Base-by-base conservation (phyloP, 805 yeast species). In the Starmerella vaccinii region DNA sequence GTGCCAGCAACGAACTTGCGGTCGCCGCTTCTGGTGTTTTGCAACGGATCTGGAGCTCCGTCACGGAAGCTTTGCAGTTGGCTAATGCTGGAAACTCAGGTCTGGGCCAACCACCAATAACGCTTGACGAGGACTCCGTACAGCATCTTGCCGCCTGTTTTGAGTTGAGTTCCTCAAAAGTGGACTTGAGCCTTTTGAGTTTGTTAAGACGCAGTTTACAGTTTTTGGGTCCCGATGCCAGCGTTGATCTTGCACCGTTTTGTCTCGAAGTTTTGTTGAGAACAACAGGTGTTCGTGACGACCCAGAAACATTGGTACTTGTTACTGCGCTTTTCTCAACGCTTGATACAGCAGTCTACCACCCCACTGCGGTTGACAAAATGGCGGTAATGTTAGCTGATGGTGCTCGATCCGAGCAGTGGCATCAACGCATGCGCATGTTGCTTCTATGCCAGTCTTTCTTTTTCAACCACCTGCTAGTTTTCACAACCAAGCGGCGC, bases 381-480 rank as follows among this genome's bases (percentile, higher is more conserved):
- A 70, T 75, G 16, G 67, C 70, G 38, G 56, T 22, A 2, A 6
- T 48, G 26, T 9, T 58, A 5, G 35, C 26, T 19, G 16, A 42
- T 5, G 15, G 56, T 16, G 38, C 49, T 1, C 45, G 49, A 4
- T 47, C 69, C n/a, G 64, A 69, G 0, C 71, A 76, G 2, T 72
- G 81, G 64, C 80, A 78, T 56, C 95, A 87, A 63, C 70, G 77
- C 0, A 70, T 78, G 38, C 74, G 83, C 13, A 70, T 86, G 51
- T 72, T 89, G n/a, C 75, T 79, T 18, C 81, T 84, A 49, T 69
- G 81, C 19, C 89, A 85, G 57, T 77, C 79, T 2, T 75, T 86
- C 56, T 86, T 78, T 62, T 80, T 84, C 59, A 76, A 80, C 32
- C 82, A 87, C 54, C 68, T 83, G 51, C 71, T 85, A 57, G 68